Base-by-base conservation (phyloP, 306 rosid genomes). In the Aeschynomene evenia region DNA sequence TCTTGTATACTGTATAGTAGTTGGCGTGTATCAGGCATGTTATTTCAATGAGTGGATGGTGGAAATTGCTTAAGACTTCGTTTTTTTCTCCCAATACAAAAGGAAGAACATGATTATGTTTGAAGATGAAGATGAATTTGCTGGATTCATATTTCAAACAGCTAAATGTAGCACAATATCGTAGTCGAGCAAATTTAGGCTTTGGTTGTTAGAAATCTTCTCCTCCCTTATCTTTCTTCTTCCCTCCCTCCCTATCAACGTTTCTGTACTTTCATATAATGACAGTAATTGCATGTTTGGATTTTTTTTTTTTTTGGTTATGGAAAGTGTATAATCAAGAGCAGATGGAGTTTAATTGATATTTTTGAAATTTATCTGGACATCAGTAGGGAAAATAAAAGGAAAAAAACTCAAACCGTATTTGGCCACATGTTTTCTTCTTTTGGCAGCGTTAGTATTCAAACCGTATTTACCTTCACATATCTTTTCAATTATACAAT, bases 401-500 rank as follows among this genome's bases (percentile, higher is more conserved):
- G 14, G 36, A 11, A 40, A 56, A 52, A 14, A 16, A 19, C 22
- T 53, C 42, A 39, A 61, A 48, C 46, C 29, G 56, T 72, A 10
- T 46, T 26, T 20, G 8, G 14, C 40, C 19, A 14, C 33, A 23
- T 36, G 19, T 40, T 72, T 10, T 45, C 46, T 52, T 66, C 59
- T 46, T 26, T 22, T 42, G 37, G 61, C 39, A 49, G 36, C 50
- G 3, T 23, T 15, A 66, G 11, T 65, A 57, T 65, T 76, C 52
- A 20, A 63, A 42, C 21, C 64, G 12, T 14, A 13, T 34, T 46
- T 79, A 16, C 33, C 29, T 43, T 13, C 15, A 46, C 57, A 15
- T 58, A 14, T 66, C 46, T 28, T 52, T 34, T 45, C 34, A 26
- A 42, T 59, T 21, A 63, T 43, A 21, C 70, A 63, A 61, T 79